A percentile compares a stretch with the other conserved stretches of the same genome.
Evolutionary conservation across 805 yeast species (phyloP).

Genomic region (Metschnikowia drakensbergensis): DNA sequence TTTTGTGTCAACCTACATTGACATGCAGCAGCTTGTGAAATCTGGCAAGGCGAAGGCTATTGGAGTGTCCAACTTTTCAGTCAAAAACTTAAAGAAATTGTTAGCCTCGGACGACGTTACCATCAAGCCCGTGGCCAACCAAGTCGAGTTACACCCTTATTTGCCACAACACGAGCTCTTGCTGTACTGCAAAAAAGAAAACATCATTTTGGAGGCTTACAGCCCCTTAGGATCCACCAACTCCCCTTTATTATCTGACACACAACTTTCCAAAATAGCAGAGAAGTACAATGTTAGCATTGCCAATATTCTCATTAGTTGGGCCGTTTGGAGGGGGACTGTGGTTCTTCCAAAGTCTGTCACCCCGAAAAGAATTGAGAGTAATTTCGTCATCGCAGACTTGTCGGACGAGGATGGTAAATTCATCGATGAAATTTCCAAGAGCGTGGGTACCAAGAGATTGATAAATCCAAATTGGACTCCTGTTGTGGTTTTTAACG

Average conservation of each 20-base stretch:
- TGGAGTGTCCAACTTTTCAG: constrained; percentile 74
- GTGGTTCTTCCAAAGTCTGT: constrained; percentile 44
- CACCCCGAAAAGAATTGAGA: constrained; percentile 26
- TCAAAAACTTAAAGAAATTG: constrained; percentile 48
- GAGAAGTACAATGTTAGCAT: constrained; percentile 40
- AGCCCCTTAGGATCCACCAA: constrained; percentile 68
- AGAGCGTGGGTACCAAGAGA: constrained; percentile 29
- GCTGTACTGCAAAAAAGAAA: constrained; percentile 48
- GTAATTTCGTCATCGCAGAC: constrained; percentile 33
- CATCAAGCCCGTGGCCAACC: constrained; percentile 65
- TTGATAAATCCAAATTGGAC: constrained; percentile 35
- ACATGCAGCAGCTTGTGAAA: constrained; percentile 53
- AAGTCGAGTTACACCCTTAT: constrained; percentile 73
- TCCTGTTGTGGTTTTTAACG: constrained; percentile 28
- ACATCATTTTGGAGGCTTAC: constrained; percentile 65
- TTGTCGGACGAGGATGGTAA: constrained; percentile 36
- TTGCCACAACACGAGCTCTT: constrained; percentile 61
- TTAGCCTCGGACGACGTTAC: constrained; percentile 46
- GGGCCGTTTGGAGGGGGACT: constrained; percentile 56
- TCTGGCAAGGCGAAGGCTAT: constrained; percentile 57
- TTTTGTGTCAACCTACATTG: constrained; percentile 58
- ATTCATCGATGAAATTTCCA: constrained; percentile 24
- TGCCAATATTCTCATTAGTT: constrained; percentile 52
- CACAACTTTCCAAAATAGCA: constrained; percentile 41
- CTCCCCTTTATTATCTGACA: constrained; percentile 49